Conservation (phyloP, 2,329 filamentous ascomycete genomes). For the Fusarium caatingaense region DNA sequence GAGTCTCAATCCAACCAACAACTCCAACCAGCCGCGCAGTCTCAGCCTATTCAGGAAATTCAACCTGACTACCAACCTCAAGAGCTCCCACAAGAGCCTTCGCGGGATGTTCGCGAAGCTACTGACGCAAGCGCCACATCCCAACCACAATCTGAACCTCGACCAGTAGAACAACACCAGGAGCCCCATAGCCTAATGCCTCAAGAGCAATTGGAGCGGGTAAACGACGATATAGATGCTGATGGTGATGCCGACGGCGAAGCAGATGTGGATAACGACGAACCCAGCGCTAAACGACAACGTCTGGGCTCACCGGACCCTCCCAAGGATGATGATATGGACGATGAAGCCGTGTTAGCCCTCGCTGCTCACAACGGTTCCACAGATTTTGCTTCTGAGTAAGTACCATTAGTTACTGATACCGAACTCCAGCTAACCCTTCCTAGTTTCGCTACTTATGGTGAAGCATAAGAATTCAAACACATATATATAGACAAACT, state of each 20-base stretch:
- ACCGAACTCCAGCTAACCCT: slow-evolving; percentile 7
- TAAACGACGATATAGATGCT: slow-evolving; percentile 40
- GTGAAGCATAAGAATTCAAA: slow-evolving; percentile 51
- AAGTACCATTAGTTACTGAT: slow-evolving; percentile 37
- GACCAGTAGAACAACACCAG: slow-evolving; percentile 6
- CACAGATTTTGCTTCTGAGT: slow-evolving; percentile 58
- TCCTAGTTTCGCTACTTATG: slow-evolving; percentile 54
- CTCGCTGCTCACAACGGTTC: slow-evolving; percentile 57
- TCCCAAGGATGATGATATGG: slow-evolving; percentile 53
- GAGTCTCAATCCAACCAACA: slow-evolving; percentile 17
- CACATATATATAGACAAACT: slow-evolving; percentile 10
- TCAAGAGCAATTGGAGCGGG: slow-evolving; percentile 19
- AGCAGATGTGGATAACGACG: slow-evolving; percentile 50
- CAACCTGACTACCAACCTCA: slow-evolving; percentile 7
- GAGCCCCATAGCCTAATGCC: slow-evolving; percentile 10
- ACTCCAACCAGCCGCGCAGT: background rate
- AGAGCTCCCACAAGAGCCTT: slow-evolving; percentile 14
- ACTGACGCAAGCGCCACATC: slow-evolving; percentile 6
- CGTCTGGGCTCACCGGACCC: slow-evolving; percentile 49
- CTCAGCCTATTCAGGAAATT: slow-evolving; percentile 1
- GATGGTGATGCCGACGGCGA: slow-evolving; percentile 50
- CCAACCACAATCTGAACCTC: slow-evolving; percentile 12
- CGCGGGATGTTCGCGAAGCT: slow-evolving; percentile 23
- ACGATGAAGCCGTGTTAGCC: slow-evolving; percentile 62
- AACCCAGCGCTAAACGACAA: slow-evolving; percentile 56